Percentiles rank a stretch among this genome's conserved stretches.
Evolutionary conservation across 1,284 basidiomycete genomes (phyloP).

Genomic region (Thecaphora frezii): DNA sequence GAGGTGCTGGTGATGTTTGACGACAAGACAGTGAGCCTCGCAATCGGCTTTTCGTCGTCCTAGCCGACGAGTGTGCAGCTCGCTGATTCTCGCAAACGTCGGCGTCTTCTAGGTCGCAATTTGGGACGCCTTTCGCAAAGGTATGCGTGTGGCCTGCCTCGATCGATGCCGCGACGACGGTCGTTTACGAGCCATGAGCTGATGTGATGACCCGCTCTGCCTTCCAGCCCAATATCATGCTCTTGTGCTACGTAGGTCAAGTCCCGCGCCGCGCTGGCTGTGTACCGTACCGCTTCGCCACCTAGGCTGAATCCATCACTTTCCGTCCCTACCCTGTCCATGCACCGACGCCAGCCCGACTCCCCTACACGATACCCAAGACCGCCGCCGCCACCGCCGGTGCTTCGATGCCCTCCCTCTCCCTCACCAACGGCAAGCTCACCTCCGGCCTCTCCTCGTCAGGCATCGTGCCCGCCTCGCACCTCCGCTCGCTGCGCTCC

Average conservation of each 20-base stretch:
- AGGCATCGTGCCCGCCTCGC: slow-evolving; percentile 28
- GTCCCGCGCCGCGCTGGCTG: slow-evolving; percentile 12
- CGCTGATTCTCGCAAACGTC: too few relatives aligned
- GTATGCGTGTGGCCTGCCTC: too few relatives aligned
- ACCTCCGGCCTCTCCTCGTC: slow-evolving; percentile 19
- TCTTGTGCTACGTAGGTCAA: slow-evolving; percentile 31
- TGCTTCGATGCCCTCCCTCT: too few relatives aligned
- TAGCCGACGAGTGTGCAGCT: too few relatives aligned
- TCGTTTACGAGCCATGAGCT: too few relatives aligned
- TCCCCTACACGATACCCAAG: too few relatives aligned
- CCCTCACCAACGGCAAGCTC: slow-evolving; percentile 30
- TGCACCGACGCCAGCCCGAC: too few relatives aligned
- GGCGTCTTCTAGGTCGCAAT: slow-evolving; percentile 75
- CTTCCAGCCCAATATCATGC: slow-evolving; percentile 48
- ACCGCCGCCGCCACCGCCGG: too few relatives aligned
- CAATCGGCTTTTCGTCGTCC: background rate
- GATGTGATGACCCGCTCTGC: background rate
- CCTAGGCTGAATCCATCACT: too few relatives aligned
- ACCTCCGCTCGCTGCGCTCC: slow-evolving; percentile 31
- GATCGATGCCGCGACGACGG: too few relatives aligned
- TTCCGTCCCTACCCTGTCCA: too few relatives aligned
- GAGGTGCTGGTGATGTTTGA: background rate
- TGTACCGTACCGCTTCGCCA: slow-evolving; percentile 2
- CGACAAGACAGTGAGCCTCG: background rate
- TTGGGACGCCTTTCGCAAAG: slow-evolving; percentile 81